These are phyloP conservation scores for Cryphonectria japonica DNA, from an alignment of 2,329 filamentous ascomycete genomes.

Conservation along the genomic window DNA sequence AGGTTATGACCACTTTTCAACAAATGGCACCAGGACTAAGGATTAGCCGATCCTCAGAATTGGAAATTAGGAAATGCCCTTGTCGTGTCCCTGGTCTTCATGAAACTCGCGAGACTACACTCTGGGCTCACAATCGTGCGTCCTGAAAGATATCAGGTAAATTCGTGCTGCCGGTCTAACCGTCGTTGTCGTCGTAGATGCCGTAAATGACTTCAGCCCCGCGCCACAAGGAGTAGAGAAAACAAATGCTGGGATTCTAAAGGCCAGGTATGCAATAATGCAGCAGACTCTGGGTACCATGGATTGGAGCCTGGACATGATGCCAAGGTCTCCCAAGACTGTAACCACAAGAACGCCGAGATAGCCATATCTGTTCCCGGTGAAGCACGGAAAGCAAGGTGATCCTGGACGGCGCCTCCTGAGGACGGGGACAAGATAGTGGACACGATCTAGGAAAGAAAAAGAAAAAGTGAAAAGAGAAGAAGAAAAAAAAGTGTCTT, in stretches of 20 bases:
- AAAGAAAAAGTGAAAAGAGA: too few relatives aligned
- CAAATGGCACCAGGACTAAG: not conserved
- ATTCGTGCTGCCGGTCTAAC: not conserved
- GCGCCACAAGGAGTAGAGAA: not conserved
- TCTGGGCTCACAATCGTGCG: conserved; percentile 3
- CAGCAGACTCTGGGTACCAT: not conserved
- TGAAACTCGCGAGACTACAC: not conserved
- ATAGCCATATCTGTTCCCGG: not conserved
- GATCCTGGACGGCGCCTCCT: not conserved
- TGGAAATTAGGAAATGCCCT: not conserved
- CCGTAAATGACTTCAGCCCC: not conserved
- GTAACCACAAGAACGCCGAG: not conserved
- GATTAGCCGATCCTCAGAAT: conserved; percentile 7
- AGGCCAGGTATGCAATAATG: not conserved
- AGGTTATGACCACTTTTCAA: not conserved
- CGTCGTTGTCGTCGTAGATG: not conserved
- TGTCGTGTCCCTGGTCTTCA: not conserved
- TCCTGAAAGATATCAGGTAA: too few relatives aligned
- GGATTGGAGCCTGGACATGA: not conserved
- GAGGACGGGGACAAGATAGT: not conserved
- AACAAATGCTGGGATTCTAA: not conserved
- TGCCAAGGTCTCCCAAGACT: not conserved
- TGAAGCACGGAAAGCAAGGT: not conserved
- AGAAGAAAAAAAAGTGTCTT: not conserved
- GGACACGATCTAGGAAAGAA: not conserved